Evolutionary conservation across 306 rosid species (phyloP).

Genomic region (Amphicarpaea edgeworthii): DNA sequence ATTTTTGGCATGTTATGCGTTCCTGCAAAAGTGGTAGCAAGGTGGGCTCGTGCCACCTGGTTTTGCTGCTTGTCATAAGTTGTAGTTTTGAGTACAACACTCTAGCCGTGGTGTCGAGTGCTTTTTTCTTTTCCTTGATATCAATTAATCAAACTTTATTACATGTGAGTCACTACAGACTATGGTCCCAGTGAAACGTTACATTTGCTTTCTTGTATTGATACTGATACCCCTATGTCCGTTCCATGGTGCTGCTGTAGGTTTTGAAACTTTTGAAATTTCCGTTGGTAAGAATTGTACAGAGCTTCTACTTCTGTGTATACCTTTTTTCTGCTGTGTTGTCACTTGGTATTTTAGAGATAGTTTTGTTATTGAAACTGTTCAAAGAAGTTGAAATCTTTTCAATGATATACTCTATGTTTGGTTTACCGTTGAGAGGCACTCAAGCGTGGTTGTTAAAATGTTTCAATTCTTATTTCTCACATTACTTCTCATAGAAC

Average conservation of each 20-base stretch:
- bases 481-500: too few species aligned
- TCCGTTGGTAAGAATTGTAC: not conserved
- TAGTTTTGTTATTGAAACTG: not conserved
- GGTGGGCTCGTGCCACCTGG: conserved; percentile 65
- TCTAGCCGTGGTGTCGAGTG: too few species aligned
- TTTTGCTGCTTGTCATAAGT: conserved; percentile 59
- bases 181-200: conserved; percentile 54
- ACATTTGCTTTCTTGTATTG: conserved; percentile 51
- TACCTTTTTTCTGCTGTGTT: conserved; percentile 27
- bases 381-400: not conserved
- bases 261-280: conserved; percentile 31
- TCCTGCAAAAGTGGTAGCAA: conserved; percentile 57
- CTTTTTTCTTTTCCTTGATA: conserved; percentile 51
- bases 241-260: conserved; percentile 40
- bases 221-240: conserved; percentile 22
- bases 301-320: conserved; percentile 10
- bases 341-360: conserved; percentile 6
- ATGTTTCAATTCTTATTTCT: too few species aligned
- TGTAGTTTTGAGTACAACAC: conserved; percentile 57
- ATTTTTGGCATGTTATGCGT: conserved; percentile 59
- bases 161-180: conserved; percentile 59
- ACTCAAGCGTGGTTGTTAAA: too few species aligned
- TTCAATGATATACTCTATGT: too few species aligned
- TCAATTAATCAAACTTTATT: conserved; percentile 61
- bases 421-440: too few species aligned